Percentiles rank a stretch among this genome's conserved stretches.
These are phyloP conservation scores for Paramecium tetraurelia DNA, from an alignment of 73 alveolate species.

Conservation along the genomic window DNA sequence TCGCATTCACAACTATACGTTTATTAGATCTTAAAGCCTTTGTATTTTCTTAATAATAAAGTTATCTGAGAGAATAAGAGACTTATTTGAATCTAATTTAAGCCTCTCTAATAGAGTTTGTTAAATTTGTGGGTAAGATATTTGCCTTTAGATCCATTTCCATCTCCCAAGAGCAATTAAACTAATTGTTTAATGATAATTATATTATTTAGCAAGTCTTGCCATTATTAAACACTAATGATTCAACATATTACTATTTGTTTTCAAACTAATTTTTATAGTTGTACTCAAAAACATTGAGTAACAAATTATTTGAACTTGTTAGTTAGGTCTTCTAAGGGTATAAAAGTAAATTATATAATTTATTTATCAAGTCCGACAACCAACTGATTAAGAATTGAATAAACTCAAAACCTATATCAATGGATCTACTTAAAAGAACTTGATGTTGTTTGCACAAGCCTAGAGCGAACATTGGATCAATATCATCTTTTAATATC, in stretches of 20 bases:
- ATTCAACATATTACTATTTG: slow-evolving; percentile 32
- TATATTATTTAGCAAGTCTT: background rate
- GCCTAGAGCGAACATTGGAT: slow-evolving; percentile 14
- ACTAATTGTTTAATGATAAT: background rate
- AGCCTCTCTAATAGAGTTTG: slow-evolving; percentile 12
- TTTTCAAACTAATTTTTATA: slow-evolving; percentile 20
- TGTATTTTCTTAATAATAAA: slow-evolving; percentile 36
- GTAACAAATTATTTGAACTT: background rate
- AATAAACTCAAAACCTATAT: background rate
- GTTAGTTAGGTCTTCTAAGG: background rate
- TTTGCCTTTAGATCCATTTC: slow-evolving; percentile 16
- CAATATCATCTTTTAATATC: background rate
- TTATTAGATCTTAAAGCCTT: slow-evolving; percentile 26
- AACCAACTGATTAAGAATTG: background rate
- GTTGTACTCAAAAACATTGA: background rate
- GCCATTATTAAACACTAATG: background rate
- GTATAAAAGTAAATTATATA: background rate
- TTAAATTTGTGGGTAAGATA: slow-evolving; percentile 13
- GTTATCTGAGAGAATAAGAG: background rate
- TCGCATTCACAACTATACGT: slow-evolving; percentile 16
- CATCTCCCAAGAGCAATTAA: background rate
- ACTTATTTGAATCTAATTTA: slow-evolving; percentile 10
- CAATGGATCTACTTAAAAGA: background rate
- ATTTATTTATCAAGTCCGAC: background rate
- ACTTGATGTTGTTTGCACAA: background rate